Evolutionary conservation across 2,329 filamentous ascomycete species (phyloP), one percentile per base, ranked within the genome.

Genomic region (Trichoderma simmonsii): DNA sequence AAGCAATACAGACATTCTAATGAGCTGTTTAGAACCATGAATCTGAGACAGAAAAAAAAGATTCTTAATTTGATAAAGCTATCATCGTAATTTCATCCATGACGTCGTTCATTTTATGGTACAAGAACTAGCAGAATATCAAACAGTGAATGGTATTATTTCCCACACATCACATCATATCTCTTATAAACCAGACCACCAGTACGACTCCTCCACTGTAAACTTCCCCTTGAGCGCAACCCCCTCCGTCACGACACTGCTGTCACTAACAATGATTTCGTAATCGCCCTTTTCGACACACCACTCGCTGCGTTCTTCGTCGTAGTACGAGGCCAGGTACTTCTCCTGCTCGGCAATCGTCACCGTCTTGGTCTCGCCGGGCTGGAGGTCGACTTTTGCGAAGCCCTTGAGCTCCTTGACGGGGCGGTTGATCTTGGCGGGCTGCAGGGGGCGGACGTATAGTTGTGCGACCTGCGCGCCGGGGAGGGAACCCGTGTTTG

Each of bases 291-390:
- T 85, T 81, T 93, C 91, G 1, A 86, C 87, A 24, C 88, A 86
- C 91, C 91, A 94, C 76, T 88, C 83, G 70, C 87, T 84, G 14
- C 88, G 83, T 73, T 87, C 86, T 82, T 94, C 92, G 75, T 93
- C 90, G 85, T 90, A 94, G 81, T 90, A 94, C 69, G 88, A 88
- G 0, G 89, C 87, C 0, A 88, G 89, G 70, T 92, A 90, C 81
- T 92, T 93, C 77, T 87, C 87, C 73, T 87, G 78, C 63, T 90
- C 81, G 4, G 83, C 81, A 8, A 94, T 83, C n/a, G 85, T 82
- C 2, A 90, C 88, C 7, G 75, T 82, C 81, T 88, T 86, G 59
- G 82, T 85, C 81, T 91, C 85, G 0, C 90, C 91, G 0, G 89
- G 83, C 68, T 86, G 83, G 2, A 94, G 79, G 71, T 85, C 84